Conservation (phyloP, 2,329 filamentous ascomycete species). For the Corynespora cassiicola region DNA sequence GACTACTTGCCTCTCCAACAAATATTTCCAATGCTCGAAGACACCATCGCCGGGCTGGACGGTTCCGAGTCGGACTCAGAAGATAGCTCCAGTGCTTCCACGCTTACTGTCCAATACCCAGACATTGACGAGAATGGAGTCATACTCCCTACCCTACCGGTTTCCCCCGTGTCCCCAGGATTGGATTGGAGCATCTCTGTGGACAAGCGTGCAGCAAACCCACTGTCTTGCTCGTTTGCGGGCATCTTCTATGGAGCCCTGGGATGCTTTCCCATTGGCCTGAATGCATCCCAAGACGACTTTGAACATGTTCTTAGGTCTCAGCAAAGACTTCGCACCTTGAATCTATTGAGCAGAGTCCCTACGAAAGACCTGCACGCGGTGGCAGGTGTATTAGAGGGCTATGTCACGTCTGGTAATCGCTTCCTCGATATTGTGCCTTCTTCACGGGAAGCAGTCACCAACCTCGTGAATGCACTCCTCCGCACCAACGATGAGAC, state of each 20-base stretch:
- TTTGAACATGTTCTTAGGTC: slow-evolving; percentile 41
- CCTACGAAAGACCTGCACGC: slow-evolving; percentile 29
- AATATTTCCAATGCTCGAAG: slow-evolving; percentile 32
- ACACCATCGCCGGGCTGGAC: slow-evolving; percentile 34
- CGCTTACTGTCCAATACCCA: slow-evolving; percentile 38
- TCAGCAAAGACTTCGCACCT: slow-evolving; percentile 34
- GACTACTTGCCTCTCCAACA: slow-evolving; percentile 36
- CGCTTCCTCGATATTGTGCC: slow-evolving; percentile 25
- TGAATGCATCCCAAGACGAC: slow-evolving; percentile 37
- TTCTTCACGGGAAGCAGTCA: slow-evolving; percentile 28
- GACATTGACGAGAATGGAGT: slow-evolving; percentile 39
- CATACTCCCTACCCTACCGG: slow-evolving; percentile 20
- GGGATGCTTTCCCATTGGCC: slow-evolving; percentile 45
- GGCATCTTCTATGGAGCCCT: slow-evolving; percentile 33
- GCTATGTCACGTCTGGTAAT: slow-evolving; percentile 20
- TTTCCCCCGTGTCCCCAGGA: slow-evolving; percentile 22
- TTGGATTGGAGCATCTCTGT: slow-evolving; percentile 38
- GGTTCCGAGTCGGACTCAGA: slow-evolving; percentile 26
- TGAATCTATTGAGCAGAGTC: slow-evolving; percentile 36
- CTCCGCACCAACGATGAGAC: slow-evolving; percentile 28
- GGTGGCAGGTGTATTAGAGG: slow-evolving; percentile 19
- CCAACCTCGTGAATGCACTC: slow-evolving; percentile 28
- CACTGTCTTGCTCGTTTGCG: slow-evolving; percentile 38
- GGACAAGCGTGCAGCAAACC: slow-evolving; percentile 30
- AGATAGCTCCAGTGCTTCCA: slow-evolving; percentile 35